Base-by-base conservation (phyloP, 129 eudicot species). In the Saussurea involucrata region DNA sequence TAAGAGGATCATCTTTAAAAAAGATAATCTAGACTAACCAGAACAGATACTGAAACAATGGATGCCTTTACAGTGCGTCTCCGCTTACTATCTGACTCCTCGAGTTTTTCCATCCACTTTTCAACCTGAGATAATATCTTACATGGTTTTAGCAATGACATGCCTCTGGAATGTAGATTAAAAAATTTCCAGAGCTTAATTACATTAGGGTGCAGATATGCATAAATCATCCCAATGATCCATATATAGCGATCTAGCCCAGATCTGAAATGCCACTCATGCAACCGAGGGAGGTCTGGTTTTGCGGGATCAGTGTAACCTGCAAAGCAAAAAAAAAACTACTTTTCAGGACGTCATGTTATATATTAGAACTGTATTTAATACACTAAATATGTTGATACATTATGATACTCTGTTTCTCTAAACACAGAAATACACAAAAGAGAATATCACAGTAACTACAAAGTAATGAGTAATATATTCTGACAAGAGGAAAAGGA, bases 201-300 rank as follows among this genome's bases (percentile, higher is more conserved):
- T 93, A 90, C 96, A 88, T 85, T 93, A 40, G 96, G 98, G 76
- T 90, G 96, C 80, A 87, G 90, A 77, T 90, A 93, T 42, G 98
- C 98, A 76, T 90, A 90, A 69, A 93, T 88, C 98, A 93, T 93
- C 70, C 98, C 98, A 74, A 93, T 84, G 74, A 93, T 93, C 98
- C 98, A 93, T 78, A 93, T 90, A 53, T 93, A 90, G 20, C 98
- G 96, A 84, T 93, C 98, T 69, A 93, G 96, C 65, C 98, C 96
- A 74, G 98, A 93, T 83, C 98, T 85, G 77, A 93, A 93, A 72
- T 93, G 97, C 98, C 98, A 93, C 83, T 93, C 98, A 78, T 90
- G 95, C 82, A 93, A 80, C 40, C 89, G 87, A 75, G 96, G 96
- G 33, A 93, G 95, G 72, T 90, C 89, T 40, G 96, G 98, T 83